These are phyloP conservation scores for Coprinellus aureogranulatus DNA, from an alignment of 768 basidiomycete genomes.

Conservation along the genomic window DNA sequence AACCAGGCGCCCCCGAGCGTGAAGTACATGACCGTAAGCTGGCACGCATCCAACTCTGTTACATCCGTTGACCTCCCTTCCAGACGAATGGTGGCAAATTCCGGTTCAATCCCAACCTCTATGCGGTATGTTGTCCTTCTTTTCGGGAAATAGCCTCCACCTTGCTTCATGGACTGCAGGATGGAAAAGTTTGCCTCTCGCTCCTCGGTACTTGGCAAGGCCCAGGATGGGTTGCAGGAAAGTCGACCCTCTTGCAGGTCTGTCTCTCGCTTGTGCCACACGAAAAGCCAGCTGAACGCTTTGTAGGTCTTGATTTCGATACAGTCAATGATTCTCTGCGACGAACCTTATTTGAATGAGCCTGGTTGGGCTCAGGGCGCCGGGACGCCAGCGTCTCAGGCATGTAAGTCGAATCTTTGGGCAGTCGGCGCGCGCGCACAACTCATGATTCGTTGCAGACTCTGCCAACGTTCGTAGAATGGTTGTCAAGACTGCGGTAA, in stretches of 20 bases:
- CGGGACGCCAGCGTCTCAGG: slow-evolving; percentile 72
- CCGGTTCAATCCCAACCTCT: slow-evolving; percentile 93
- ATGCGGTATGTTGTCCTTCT: slow-evolving; percentile 60
- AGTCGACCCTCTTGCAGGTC: slow-evolving; percentile 85
- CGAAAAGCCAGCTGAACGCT: slow-evolving; percentile 45
- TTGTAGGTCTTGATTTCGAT: slow-evolving; percentile 87
- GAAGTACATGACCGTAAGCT: slow-evolving; percentile 59
- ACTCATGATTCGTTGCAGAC: slow-evolving; percentile 42
- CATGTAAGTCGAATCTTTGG: slow-evolving; percentile 52
- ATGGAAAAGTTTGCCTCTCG: slow-evolving; percentile 92
- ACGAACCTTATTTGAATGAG: slow-evolving; percentile 92
- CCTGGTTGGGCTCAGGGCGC: slow-evolving; percentile 79
- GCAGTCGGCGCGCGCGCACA: background rate
- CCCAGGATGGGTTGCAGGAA: slow-evolving; percentile 90
- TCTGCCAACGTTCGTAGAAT: slow-evolving; percentile 91
- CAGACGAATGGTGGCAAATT: slow-evolving; percentile 86
- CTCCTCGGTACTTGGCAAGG: slow-evolving; percentile 91
- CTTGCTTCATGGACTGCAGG: slow-evolving; percentile 44
- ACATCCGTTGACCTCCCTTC: background rate
- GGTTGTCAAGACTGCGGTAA: slow-evolving; percentile 84
- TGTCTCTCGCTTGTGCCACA: slow-evolving; percentile 11
- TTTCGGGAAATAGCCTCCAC: no score
- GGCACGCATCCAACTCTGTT: background rate
- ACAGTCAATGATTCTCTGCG: slow-evolving; percentile 94
- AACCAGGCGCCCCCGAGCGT: slow-evolving; percentile 80